Base-by-base conservation (phyloP, 176 grass and related monocot species). In the Aegilops umbellulata region DNA sequence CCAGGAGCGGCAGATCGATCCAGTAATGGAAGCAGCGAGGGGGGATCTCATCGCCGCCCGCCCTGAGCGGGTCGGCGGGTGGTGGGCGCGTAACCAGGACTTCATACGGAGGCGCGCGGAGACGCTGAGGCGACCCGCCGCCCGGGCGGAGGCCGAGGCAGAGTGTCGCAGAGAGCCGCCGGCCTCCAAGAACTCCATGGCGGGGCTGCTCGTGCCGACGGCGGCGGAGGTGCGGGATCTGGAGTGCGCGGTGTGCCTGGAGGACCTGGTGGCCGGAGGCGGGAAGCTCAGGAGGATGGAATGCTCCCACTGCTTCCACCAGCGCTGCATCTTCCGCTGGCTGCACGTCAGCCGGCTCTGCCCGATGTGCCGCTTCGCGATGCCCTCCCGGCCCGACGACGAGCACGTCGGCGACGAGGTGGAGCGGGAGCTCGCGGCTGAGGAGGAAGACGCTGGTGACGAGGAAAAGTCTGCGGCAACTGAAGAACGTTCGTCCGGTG, bases 341-440 rank as follows among this genome's bases (percentile, higher is more conserved):
- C 71, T 74, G 38, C 39, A 8, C 71, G 39, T 74, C 71, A 4
- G 42, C 39, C 39, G 71, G 6, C 71, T 24, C 71, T 74, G 71
- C 71, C 71, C 71, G 71, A 47, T 47, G 71, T 74, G 71, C 71
- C 71, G 71, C 71, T 74, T 27, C 39, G n/a, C 39, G 71, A 74
- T 74, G 71, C 7, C 24, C 5, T 3, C 71, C 71, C 39, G 71
- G 23, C 12, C 71, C n/a, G 4, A 17, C 39, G 38, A 2, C n/a
- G 70, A 73, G 42, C 38, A 7, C 35, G 35, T 14, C 35, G 69
- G 41, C 69, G 38, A 25, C 2, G 38, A 73, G 1, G 23, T 26
- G 70, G 11, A 74, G 13, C 39, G 70, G 70, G 39, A 74, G 70
- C 70, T 74, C 39, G 70, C 14, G n/a, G 70, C 39, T 0, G 39